Conservation (phyloP, 495 filamentous ascomycete species). For the Talaromyces ruber region DNA sequence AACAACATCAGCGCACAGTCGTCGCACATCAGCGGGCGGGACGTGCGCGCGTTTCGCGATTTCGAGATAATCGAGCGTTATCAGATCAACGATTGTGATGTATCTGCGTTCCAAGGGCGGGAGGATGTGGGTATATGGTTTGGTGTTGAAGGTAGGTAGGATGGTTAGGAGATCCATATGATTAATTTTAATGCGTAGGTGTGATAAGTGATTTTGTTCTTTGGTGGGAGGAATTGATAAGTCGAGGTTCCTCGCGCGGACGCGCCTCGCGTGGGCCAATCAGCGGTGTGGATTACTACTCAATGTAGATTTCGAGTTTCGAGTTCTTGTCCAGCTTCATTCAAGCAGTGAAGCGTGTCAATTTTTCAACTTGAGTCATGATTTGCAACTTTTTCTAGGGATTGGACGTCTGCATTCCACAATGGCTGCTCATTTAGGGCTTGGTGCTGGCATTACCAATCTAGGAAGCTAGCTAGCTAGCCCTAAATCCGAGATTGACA, state of each 20-base stretch:
- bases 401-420: too few relatives aligned
- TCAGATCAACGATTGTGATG: constrained; percentile 74
- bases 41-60: constrained; percentile 81
- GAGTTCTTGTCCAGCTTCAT: background rate
- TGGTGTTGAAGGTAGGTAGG: constrained; percentile 69
- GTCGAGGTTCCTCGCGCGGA: background rate
- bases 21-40: constrained; percentile 68
- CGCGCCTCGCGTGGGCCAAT: background rate
- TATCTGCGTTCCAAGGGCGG: constrained; percentile 66
- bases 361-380: too few relatives aligned
- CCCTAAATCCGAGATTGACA: too few relatives aligned
- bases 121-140: constrained; percentile 62
- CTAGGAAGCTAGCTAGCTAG: too few relatives aligned
- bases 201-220: background rate
- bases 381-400: too few relatives aligned
- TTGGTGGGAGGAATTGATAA: background rate
- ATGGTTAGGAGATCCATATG: constrained; percentile 74
- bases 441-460: too few relatives aligned
- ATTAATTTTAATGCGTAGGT: background rate
- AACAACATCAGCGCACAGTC: constrained; percentile 56
- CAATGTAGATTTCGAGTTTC: background rate
- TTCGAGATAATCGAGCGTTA: constrained; percentile 75
- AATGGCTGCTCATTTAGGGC: too few relatives aligned
- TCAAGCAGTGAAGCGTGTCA: too few relatives aligned
- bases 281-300: background rate